Conservation (phyloP, 2,329 filamentous ascomycete genomes). For the Colletotrichum lupini region DNA sequence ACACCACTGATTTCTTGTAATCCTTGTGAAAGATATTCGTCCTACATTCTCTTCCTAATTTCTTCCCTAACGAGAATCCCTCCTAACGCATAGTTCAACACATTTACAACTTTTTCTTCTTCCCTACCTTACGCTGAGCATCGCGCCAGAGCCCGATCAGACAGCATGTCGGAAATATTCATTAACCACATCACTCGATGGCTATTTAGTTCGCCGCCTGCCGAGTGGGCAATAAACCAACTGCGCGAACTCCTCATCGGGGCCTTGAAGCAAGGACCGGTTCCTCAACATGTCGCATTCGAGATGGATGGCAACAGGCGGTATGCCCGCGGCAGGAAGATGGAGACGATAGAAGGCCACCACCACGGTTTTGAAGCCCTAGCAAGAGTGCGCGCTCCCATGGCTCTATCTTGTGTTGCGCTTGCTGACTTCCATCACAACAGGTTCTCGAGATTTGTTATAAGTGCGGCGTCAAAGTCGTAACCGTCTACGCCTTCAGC, state of each 20-base stretch:
- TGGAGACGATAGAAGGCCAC: conserved; percentile 97
- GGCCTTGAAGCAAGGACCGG: conserved; percentile 87
- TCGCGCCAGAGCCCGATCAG: conserved; percentile 1
- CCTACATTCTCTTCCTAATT: not conserved
- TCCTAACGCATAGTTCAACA: not conserved
- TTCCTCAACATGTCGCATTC: conserved; percentile 97
- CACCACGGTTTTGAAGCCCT: conserved; percentile 95
- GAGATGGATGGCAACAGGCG: conserved; percentile 99
- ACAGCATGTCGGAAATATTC: conserved; percentile 65
- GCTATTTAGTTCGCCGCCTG: conserved; percentile 87
- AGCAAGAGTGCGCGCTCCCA: conserved; percentile 71
- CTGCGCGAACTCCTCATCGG: conserved; percentile 88
- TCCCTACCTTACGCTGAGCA: not conserved
- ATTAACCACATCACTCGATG: conserved; percentile 67
- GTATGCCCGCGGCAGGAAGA: conserved; percentile 88
- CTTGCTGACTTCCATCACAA: conserved; percentile 35
- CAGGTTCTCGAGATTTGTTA: conserved; percentile 97
- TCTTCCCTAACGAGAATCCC: not conserved
- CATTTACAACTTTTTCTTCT: not conserved
- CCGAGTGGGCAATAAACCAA: conserved; percentile 86
- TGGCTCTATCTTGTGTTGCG: not conserved
- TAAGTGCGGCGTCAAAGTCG: conserved; percentile 94
- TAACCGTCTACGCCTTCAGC: conserved; percentile 98
- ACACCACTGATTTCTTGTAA: conserved; percentile 16
- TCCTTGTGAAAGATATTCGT: not conserved